Conservation (phyloP, 768 basidiomycete genomes). For the Lactarius trivialis region DNA sequence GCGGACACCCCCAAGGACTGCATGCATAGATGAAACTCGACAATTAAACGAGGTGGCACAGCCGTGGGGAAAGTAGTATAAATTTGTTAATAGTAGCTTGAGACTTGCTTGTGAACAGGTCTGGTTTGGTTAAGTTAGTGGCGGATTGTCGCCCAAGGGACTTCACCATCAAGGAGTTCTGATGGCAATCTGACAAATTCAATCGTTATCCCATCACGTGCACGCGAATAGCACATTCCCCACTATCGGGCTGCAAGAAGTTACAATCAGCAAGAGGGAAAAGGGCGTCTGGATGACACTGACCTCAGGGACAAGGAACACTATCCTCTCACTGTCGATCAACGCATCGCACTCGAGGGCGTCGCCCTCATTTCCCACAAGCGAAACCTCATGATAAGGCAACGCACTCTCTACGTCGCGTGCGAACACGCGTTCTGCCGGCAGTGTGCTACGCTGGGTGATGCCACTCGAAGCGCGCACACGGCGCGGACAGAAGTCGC, state of each 20-base stretch:
- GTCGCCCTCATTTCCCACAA: background rate
- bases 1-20: background rate
- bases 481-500: constrained; percentile 4
- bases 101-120: background rate
- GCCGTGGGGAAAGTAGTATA: background rate
- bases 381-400: background rate
- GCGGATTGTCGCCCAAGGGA: background rate
- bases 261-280: background rate
- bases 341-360: background rate
- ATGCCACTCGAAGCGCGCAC: background rate
- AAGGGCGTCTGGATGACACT: background rate
- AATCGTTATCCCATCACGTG: background rate
- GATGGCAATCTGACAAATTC: background rate
- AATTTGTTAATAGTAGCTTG: background rate
- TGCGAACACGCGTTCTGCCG: background rate
- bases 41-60: too few relatives aligned
- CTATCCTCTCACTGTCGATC: constrained; percentile 1
- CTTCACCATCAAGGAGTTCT: background rate
- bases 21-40: background rate
- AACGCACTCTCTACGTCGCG: background rate
- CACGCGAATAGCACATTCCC: background rate
- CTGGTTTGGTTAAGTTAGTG: background rate
- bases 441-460: background rate
- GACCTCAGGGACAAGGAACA: background rate
- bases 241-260: background rate